These are phyloP conservation scores for Taphrina betulina DNA, from an alignment of 1,139 yeast genomes.

Conservation along the genomic window DNA sequence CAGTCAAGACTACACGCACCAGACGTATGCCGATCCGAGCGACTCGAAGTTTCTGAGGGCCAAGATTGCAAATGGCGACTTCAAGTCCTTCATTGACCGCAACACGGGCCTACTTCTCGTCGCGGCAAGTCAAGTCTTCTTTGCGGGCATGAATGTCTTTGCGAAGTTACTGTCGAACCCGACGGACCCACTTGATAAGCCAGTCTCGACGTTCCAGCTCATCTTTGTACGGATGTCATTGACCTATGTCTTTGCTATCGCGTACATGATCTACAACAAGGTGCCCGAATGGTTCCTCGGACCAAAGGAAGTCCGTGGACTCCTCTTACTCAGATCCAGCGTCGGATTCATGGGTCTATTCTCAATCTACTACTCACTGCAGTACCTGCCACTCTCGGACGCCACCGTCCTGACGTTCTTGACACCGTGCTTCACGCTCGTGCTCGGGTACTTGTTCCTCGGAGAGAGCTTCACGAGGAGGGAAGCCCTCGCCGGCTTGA, in stretches of 20 bases:
- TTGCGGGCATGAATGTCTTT: constrained; percentile 70
- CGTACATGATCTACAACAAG: constrained; percentile 34
- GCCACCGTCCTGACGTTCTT: constrained; percentile 79
- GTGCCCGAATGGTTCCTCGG: constrained; percentile 68
- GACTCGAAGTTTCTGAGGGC: constrained; percentile 13
- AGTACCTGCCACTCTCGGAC: constrained; percentile 71
- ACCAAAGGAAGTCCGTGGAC: constrained; percentile 57
- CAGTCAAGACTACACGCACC: constrained; percentile 19
- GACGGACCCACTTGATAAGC: constrained; percentile 47
- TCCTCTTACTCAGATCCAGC: constrained; percentile 63
- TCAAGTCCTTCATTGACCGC: constrained; percentile 11
- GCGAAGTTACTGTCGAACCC: constrained; percentile 71
- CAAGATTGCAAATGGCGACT: background rate
- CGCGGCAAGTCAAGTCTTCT: constrained; percentile 56
- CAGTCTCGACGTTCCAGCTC: constrained; percentile 75
- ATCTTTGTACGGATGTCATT: constrained; percentile 66
- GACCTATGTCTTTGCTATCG: constrained; percentile 16
- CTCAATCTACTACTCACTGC: constrained; percentile 69
- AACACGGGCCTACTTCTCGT: constrained; percentile 37
- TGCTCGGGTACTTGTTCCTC: constrained; percentile 66
- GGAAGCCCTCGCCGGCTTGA: constrained; percentile 67
- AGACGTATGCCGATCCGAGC: constrained; percentile 22
- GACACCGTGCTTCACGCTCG: constrained; percentile 73
- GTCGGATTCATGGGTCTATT: constrained; percentile 79
- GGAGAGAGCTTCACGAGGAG: constrained; percentile 65